These are phyloP conservation scores for Russula sp. DNA, from an alignment of 768 basidiomycete genomes.

Conservation along the genomic window DNA sequence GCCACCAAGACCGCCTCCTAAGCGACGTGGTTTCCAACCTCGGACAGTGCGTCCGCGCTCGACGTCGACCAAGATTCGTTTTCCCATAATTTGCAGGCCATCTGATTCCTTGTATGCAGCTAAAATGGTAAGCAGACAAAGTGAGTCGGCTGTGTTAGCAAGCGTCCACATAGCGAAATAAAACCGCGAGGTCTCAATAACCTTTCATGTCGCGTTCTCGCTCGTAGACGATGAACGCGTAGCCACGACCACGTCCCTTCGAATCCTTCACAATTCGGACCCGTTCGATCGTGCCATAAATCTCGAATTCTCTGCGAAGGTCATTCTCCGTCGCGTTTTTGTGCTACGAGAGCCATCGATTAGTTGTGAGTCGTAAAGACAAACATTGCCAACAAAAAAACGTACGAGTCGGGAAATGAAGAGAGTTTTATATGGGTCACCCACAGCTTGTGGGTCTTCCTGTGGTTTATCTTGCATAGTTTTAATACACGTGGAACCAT, in stretches of 20 bases:
- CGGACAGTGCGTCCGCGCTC: constrained; percentile 97
- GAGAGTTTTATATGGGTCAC: constrained; percentile 97
- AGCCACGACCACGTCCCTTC: constrained; percentile 81
- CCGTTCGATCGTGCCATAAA: constrained; percentile 90
- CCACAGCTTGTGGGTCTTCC: constrained; percentile 84
- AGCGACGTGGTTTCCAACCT: constrained; percentile 95
- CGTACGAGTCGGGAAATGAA: constrained; percentile 89
- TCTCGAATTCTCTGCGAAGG: constrained; percentile 91
- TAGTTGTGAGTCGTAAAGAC: neutral
- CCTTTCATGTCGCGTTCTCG: constrained; percentile 99
- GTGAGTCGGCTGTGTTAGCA: constrained; percentile 25
- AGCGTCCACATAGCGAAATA: constrained; percentile 20
- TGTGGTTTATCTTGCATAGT: constrained; percentile 73
- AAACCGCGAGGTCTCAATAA: constrained; percentile 32
- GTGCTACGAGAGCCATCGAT: constrained; percentile 47
- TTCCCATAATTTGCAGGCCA: constrained; percentile 92
- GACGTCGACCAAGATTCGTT: constrained; percentile 94
- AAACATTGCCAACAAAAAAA: constrained; percentile 16
- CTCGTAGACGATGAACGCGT: constrained; percentile 97
- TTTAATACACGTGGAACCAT: constrained; percentile 7
- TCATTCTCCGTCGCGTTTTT: constrained; percentile 90
- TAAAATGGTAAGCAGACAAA: constrained; percentile 31
- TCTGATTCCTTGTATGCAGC: constrained; percentile 99
- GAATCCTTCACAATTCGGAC: constrained; percentile 90
- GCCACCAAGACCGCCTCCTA: constrained; percentile 99